Evolutionary conservation across 164 flowering plant species (phyloP).

Genomic region (Chimonanthus praecox): DNA sequence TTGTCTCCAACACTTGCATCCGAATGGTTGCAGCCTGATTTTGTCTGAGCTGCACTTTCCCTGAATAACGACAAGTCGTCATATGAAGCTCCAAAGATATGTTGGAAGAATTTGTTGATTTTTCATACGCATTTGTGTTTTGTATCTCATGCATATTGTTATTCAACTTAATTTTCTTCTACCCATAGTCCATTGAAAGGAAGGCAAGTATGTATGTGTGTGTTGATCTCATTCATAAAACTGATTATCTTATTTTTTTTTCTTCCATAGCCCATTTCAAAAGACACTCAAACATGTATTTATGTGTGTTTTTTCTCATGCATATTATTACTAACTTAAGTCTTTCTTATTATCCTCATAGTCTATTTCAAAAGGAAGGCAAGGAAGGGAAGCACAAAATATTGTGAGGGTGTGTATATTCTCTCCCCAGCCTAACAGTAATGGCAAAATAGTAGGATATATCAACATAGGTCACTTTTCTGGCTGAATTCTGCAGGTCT

Average conservation of each 20-base stretch:
- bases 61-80: no score
- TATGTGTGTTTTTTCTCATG: no score
- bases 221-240: no score
- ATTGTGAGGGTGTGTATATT: conserved; percentile 48
- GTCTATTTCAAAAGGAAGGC: conserved; percentile 88
- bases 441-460: not conserved
- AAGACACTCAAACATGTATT: no score
- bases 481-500: conserved; percentile 48
- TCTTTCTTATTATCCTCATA: conserved; percentile 10
- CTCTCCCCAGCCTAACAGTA: not conserved
- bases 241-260: no score
- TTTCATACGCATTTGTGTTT: not conserved
- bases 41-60: no score
- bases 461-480: not conserved
- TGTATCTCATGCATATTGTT: not conserved
- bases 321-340: no score
- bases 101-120: no score
- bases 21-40: no score
- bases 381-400: conserved; percentile 73
- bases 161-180: not conserved
- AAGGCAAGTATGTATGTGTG: no score
- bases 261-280: no score
- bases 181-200: conserved; percentile 39
- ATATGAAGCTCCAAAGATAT: not conserved
- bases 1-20: no score